Evolutionary conservation across 495 filamentous ascomycete species (phyloP).

Genomic region (Aspergillus carlsbadensis): DNA sequence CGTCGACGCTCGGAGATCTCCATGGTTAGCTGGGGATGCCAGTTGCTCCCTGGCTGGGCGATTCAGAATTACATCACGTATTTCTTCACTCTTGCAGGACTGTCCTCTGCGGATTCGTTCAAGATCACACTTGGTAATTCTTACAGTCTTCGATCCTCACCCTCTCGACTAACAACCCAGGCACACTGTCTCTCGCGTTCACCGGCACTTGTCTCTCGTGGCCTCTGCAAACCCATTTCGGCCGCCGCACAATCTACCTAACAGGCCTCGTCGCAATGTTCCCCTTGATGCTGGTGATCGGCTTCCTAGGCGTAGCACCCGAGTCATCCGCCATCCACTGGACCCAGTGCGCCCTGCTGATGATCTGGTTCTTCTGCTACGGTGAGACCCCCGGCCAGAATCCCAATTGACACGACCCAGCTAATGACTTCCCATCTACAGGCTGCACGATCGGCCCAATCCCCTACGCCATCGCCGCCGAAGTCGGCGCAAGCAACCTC

Average conservation of each 20-base stretch:
- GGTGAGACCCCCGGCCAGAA: background rate
- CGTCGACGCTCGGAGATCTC: conserved; percentile 73
- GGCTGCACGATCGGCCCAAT: conserved; percentile 75
- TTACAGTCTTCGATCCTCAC: conserved; percentile 58
- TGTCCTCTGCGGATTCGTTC: conserved; percentile 57
- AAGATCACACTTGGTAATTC: conserved; percentile 67
- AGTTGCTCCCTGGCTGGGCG: conserved; percentile 72
- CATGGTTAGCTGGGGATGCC: conserved; percentile 78
- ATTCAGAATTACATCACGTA: conserved; percentile 80
- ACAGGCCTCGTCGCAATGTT: conserved; percentile 64
- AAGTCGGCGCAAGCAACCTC: conserved; percentile 68
- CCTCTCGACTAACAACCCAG: background rate
- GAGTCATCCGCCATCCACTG: conserved; percentile 19
- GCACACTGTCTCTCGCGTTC: background rate
- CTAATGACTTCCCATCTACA: conserved; percentile 65
- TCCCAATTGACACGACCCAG: conserved; percentile 39
- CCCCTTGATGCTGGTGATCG: conserved; percentile 66
- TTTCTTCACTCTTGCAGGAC: conserved; percentile 72
- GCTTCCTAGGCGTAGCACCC: conserved; percentile 66
- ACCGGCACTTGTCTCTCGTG: conserved; percentile 68
- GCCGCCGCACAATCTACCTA: conserved; percentile 69
- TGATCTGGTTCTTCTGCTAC: background rate
- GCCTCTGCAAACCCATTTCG: conserved; percentile 67
- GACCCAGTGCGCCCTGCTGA: background rate
- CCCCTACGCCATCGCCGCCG: conserved; percentile 73